Base-by-base conservation (phyloP, 495 filamentous ascomycete species). In the Aspergillus incahuasiensis region DNA sequence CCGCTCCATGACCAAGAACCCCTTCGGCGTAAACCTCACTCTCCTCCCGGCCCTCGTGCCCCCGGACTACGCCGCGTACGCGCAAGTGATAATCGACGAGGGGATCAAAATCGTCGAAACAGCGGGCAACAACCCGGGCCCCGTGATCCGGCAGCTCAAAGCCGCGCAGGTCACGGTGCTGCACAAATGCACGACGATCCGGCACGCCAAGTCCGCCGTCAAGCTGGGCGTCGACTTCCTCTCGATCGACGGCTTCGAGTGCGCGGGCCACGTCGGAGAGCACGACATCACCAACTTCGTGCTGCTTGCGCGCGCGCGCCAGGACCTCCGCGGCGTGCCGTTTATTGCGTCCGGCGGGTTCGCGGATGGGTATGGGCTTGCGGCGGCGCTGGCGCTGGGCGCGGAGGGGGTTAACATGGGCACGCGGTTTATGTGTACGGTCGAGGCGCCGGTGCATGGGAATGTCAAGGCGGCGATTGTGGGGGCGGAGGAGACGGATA, bases 281-380 rank as follows among this genome's bases (percentile, higher is more conserved):
- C 81, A 82, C 42, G 94, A 98, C 65, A 96, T 98, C 71, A 96
- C 94, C 59, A 98, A 98, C 72, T 94, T 97, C 72, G 95, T 98
- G 58, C 82, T 98, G 7, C 79, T 97, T 41, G 85, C 82, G 69
- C 81, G 90, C 41, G 94, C 94, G 34, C 79, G 92, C 18, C 94
- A 98, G 74, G 82, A 84, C 1, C 81, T 98, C 42, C n/a, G n/a
- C n/a, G 82, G 80, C 24, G 83, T 91, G 25, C 94, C 94, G 5
- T 98, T 98, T 68, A 96, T 98, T 65, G 94, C 94, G 1, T 92
- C 88, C 0, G 94, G 94, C 32, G 94, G 94, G 6, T 97, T 97
- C 64, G 94, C 91, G 15, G 94, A 98, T 68, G 94, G 94, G 2
- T 85, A 97, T 59, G 94, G 94, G 6, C 78, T 98, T 18, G 94